A percentile compares a stretch with the other conserved stretches of the same genome.
phyloP scores from a whole-genome alignment of 306 rosid genomes.

The Vicia sativa region DNA sequence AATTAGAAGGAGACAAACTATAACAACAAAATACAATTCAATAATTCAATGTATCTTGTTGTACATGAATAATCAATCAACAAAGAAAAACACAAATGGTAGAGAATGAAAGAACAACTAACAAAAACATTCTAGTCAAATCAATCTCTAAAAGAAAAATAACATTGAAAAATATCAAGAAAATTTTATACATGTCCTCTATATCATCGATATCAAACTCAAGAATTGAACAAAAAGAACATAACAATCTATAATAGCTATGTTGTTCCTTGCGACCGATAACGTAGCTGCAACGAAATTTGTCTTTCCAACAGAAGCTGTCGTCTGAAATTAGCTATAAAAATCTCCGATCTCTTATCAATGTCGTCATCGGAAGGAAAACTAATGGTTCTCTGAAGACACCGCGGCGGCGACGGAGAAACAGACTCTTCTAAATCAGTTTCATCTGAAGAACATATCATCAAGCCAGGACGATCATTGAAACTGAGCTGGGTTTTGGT shows the following conservation, averaged over 20 bases:
- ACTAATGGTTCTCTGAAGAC: constrained; percentile 63
- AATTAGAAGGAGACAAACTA: background rate
- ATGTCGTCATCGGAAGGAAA: constrained; percentile 71
- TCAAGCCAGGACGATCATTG: constrained; percentile 61
- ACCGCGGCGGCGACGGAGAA: constrained; percentile 33
- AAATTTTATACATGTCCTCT: background rate
- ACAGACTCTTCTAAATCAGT: constrained; percentile 37
- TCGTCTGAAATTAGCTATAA: constrained; percentile 65
- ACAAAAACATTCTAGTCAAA: background rate
- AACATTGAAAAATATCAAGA: background rate
- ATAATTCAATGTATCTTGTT: background rate
- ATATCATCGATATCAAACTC: background rate
- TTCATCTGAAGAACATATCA: constrained; percentile 24
- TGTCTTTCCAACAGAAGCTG: constrained; percentile 84
- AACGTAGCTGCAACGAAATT: constrained; percentile 65
- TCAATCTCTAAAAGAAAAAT: no score
- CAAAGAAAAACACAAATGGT: background rate
- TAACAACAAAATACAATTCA: background rate
- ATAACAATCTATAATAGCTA: constrained; percentile 44
- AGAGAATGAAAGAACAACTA: background rate
- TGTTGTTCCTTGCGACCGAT: constrained; percentile 38
- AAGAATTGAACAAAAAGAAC: no score
- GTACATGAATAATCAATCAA: background rate
- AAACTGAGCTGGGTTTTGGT: constrained; percentile 47
- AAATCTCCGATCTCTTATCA: constrained; percentile 68